Conservation (phyloP, 2,329 filamentous ascomycete genomes). For the Colletotrichum neosansevieriae region DNA sequence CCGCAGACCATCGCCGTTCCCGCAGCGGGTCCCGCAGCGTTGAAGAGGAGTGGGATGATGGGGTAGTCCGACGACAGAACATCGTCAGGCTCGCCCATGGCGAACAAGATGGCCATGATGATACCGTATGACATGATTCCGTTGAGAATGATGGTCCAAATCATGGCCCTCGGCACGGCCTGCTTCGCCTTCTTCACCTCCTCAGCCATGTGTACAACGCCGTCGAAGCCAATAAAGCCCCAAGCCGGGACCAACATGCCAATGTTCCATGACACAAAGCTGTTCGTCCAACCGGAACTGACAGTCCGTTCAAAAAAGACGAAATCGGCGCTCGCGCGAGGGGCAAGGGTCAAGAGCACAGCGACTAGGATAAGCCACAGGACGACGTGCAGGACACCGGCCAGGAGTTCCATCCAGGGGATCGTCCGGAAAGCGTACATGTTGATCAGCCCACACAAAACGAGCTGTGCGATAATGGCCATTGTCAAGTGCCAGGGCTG, state of each 20-base stretch:
- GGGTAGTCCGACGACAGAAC: constrained; percentile 32
- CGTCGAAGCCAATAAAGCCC: constrained; percentile 37
- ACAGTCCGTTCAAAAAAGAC: constrained; percentile 38
- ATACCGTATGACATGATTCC: constrained; percentile 52
- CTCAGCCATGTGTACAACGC: constrained; percentile 42
- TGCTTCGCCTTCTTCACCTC: constrained; percentile 39
- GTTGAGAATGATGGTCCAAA: constrained; percentile 42
- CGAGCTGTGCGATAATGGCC: constrained; percentile 38
- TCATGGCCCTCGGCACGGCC: constrained; percentile 38
- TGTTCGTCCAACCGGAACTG: constrained; percentile 36
- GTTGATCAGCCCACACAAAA: constrained; percentile 33
- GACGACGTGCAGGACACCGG: constrained; percentile 33
- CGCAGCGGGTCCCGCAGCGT: constrained; percentile 22
- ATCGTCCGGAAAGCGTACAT: constrained; percentile 38
- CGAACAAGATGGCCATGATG: constrained; percentile 34
- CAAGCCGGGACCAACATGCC: constrained; percentile 38
- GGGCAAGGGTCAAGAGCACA: constrained; percentile 29
- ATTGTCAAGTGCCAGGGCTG: constrained; percentile 38
- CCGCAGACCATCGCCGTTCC: constrained; percentile 37
- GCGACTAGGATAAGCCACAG: constrained; percentile 35
- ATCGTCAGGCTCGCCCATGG: constrained; percentile 35
- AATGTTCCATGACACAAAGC: constrained; percentile 39
- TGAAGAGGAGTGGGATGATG: constrained; percentile 35
- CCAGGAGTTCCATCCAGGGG: constrained; percentile 37
- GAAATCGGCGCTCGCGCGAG: constrained; percentile 33